Base-by-base conservation (phyloP, 768 basidiomycete species). In the Paxillus ammoniavirescens region DNA sequence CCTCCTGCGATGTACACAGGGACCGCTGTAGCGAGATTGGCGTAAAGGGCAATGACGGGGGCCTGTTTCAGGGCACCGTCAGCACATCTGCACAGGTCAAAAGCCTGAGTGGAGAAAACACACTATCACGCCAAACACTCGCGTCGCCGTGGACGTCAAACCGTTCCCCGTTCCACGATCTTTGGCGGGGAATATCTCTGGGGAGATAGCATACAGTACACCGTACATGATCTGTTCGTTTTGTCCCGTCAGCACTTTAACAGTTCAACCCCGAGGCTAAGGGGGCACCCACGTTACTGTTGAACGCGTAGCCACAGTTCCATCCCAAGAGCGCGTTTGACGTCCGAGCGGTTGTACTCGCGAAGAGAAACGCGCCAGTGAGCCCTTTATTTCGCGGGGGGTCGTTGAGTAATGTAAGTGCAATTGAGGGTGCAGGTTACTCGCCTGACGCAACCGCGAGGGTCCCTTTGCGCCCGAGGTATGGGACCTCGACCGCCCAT, bases 291-390 rank as follows among this genome's bases (percentile, higher is more conserved):
- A 85, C 81, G 60, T 84, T 84, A 49, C 80, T 82, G 57, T 69
- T 77, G 63, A 86, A 86, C n/a, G 73, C 76, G 57, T 87, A 88
- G 8, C 80, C 87, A 63, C 87, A 91, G 68, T 91, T 90, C 89
- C 89, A 91, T 44, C 83, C 89, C 23, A 91, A 75, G 40, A 91
- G 76, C 26, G 80, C 76, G 55, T 84, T 75, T 8, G 84, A 87
- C 54, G 78, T 83, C 60, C 81, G 77, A 30, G 89, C 79, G n/a
- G 88, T 90, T 42, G 89, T 91, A 31, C 80, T 84, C 57, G 77
- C 83, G 62, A 87, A 85, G 43, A 93, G 78, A 72, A 91, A 91
- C 12, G 76, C 77, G 14, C 88, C 89, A 10, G 89, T 91, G 61
- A 90, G 76, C 65, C 78, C 82, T 85, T 71, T 64, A 64, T 77